A percentile compares a stretch with the other conserved stretches of the same genome.
Conservation (phyloP, 2,329 filamentous ascomycete genomes). For the Septoria linicola region DNA sequence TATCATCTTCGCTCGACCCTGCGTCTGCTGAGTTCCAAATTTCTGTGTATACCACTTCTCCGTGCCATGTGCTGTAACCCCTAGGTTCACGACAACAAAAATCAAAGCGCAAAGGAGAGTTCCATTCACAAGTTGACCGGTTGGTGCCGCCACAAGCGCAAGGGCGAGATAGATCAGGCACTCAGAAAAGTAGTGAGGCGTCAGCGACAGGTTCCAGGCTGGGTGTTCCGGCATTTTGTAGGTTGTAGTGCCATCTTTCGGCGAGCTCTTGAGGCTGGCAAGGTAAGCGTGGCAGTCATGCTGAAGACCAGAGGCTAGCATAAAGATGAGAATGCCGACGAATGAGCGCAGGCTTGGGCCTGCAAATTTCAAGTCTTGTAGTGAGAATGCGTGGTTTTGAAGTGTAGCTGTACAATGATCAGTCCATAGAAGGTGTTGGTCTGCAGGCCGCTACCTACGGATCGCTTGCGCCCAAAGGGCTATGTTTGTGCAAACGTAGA, state of each 20-base stretch:
- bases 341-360: conserved; percentile 53
- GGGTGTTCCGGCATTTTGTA: conserved; percentile 78
- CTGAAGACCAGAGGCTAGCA: conserved; percentile 70
- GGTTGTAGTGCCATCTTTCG: conserved; percentile 47
- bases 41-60: conserved; percentile 74
- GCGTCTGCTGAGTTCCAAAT: conserved; percentile 67
- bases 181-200: conserved; percentile 90
- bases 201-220: conserved; percentile 70
- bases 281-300: conserved; percentile 57
- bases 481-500: conserved; percentile 72
- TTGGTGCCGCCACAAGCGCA: conserved; percentile 69
- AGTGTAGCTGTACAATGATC: conserved; percentile 33
- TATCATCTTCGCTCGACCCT: conserved; percentile 71
- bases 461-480: conserved; percentile 83
- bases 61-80: conserved; percentile 74
- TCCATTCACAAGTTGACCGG: conserved; percentile 64
- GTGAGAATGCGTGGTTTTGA: conserved; percentile 37
- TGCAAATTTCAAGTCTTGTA: conserved; percentile 41
- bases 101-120: conserved; percentile 68
- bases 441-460: conserved; percentile 50
- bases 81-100: conserved; percentile 78
- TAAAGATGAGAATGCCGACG: conserved; percentile 62
- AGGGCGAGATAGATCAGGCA: conserved; percentile 80
- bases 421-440: conserved; percentile 3
- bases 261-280: conserved; percentile 38